A percentile compares a stretch with the other conserved stretches of the same genome.
Evolutionary conservation across 176 grass and related monocot genomes (phyloP).

Genomic region (Metroxylon sagu): DNA sequence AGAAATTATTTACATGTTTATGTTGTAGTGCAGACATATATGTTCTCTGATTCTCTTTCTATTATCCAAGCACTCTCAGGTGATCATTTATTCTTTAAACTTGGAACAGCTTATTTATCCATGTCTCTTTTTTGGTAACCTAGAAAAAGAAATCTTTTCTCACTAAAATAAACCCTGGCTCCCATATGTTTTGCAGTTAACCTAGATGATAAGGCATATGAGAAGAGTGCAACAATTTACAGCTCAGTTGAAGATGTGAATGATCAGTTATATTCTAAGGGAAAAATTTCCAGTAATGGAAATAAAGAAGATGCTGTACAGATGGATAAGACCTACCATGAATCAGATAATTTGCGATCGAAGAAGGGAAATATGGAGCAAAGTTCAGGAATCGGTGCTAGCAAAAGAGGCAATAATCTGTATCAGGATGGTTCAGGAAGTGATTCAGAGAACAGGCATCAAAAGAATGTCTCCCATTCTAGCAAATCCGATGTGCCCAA

Average conservation of each 20-base stretch:
- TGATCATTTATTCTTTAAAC: conserved; percentile 15
- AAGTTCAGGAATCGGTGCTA: conserved; percentile 7
- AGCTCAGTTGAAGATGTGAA: conserved; percentile 37
- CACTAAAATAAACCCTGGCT: no score
- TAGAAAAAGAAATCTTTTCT: no score
- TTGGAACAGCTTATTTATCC: neutral
- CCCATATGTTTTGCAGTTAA: conserved; percentile 31
- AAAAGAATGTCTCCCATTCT: conserved; percentile 40
- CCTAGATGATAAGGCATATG: conserved; percentile 60
- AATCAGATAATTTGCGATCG: conserved; percentile 49
- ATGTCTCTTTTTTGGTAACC: no score
- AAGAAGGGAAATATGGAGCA: conserved; percentile 42
- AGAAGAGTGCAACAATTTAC: conserved; percentile 39
- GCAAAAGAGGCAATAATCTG: conserved; percentile 25
- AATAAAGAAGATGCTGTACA: conserved; percentile 24
- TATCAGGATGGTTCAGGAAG: conserved; percentile 50
- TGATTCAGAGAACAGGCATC: conserved; percentile 44
- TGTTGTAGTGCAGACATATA: conserved; percentile 55
- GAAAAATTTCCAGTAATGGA: conserved; percentile 22
- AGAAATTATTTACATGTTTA: conserved; percentile 1
- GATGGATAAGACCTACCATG: conserved; percentile 22
- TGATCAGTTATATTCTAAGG: conserved; percentile 29
- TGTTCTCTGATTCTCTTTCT: conserved; percentile 80
- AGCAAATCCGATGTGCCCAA: conserved; percentile 49
- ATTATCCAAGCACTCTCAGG: conserved; percentile 87